Base-by-base conservation (phyloP, 179 eudicot genomes). In the Spinacia oleracea region DNA sequence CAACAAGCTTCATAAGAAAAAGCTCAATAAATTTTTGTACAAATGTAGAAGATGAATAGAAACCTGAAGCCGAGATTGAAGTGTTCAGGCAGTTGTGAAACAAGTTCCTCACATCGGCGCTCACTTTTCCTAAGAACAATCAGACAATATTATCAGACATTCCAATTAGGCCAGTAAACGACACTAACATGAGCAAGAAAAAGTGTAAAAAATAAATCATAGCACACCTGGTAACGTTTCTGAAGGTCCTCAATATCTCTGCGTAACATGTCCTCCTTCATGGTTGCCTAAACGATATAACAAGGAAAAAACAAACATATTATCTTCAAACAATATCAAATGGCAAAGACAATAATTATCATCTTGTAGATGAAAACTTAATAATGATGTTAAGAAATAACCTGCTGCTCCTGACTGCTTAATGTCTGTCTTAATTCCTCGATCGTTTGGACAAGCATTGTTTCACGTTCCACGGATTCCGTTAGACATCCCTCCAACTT, bases 101-200 rank as follows among this genome's bases (percentile, higher is more conserved):
- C 85, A 84, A 94, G 87, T 87, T 96, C 99, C 85, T 96, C 99
- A 77, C 97, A 94, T 43, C 99, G 86, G 73, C 98, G 98, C 83
- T 96, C 99, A 88, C 98, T 96, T 73, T 89, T n/a, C 98, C 99
- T 96, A 83, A 80, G 75, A 75, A 78, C 50, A 79, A 80, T 74
- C 40, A 75, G 48, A 45, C 70, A 29, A 62, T 29, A 32, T 32
- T 21, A 60, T 45, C 48, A 70, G 32, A 31, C 58, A 45, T 23
- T 7, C n/a, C 16, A 66, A 65, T 2, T 32, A 27, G 42, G 27
- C n/a, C 23, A 73, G 31, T 40, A 32, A 32, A 23, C 27, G 48
- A 11, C 23, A 58, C n/a, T 4, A 65, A 21, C 27, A 58, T 40
- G 21, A 18, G 65, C 8, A 51, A 38, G 62, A 18, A 34, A 20